These are phyloP conservation scores for Suillus luteus DNA, from an alignment of 768 basidiomycete genomes.

Conservation along the genomic window DNA sequence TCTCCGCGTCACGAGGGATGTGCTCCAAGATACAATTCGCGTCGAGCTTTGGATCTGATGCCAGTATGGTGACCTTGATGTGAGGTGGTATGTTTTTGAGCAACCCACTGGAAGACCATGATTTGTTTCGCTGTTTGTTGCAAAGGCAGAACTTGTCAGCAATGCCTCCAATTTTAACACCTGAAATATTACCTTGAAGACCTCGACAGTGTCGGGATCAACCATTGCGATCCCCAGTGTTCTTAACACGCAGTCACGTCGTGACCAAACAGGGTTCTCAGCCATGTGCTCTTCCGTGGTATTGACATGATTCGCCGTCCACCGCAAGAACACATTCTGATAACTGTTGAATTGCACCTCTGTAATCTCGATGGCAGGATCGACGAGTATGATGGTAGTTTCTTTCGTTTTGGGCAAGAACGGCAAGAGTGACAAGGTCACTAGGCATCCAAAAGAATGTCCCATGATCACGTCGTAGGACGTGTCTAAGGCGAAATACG, in stretches of 20 bases:
- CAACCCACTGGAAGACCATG: slow-evolving; percentile 19
- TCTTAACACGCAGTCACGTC: slow-evolving; percentile 15
- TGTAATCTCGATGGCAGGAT: slow-evolving; percentile 12
- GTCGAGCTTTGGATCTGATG: slow-evolving; percentile 21
- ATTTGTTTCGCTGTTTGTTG: slow-evolving; percentile 14
- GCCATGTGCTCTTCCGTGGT: neutral
- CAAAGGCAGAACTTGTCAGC: slow-evolving; percentile 1
- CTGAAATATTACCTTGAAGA: neutral
- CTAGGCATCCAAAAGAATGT: slow-evolving; percentile 22
- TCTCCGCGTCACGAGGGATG: slow-evolving; percentile 12
- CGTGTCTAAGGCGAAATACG: slow-evolving; percentile 17
- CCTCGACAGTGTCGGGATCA: slow-evolving; percentile 2
- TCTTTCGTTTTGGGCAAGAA: slow-evolving; percentile 15
- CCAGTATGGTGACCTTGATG: slow-evolving; percentile 21
- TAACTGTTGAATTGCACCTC: neutral
- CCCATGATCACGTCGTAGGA: slow-evolving; percentile 23
- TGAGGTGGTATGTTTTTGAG: slow-evolving; percentile 7
- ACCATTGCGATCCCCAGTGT: slow-evolving; percentile 12
- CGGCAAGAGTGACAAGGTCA: slow-evolving; percentile 19
- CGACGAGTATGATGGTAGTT: slow-evolving; percentile 17
- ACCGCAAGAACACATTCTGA: neutral
- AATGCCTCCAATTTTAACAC: neutral
- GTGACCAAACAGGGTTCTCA: slow-evolving; percentile 25
- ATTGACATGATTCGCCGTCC: slow-evolving; percentile 1
- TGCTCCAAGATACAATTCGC: slow-evolving; percentile 10